phyloP scores from a whole-genome alignment of 2,329 filamentous ascomycete genomes.

The Ramularia endophylla region DNA sequence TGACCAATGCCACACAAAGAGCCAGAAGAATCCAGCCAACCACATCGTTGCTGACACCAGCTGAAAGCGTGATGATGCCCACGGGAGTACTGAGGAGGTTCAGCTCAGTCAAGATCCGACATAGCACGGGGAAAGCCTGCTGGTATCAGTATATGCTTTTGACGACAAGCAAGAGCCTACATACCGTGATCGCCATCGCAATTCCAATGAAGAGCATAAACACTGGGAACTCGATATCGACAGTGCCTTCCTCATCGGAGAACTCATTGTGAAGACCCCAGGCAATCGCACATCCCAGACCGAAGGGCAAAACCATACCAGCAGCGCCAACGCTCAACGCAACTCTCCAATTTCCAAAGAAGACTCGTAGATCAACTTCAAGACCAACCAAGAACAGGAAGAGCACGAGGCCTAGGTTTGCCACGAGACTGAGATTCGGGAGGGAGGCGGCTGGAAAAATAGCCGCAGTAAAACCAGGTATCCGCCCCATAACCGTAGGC shows the following conservation, averaged over 20 bases:
- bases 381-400: constrained; percentile 85
- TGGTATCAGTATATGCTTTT: no score
- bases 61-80: constrained; percentile 81
- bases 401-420: constrained; percentile 75
- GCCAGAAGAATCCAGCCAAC: constrained; percentile 88
- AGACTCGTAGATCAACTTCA: constrained; percentile 75
- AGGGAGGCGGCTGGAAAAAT: constrained; percentile 76
- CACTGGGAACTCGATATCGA: constrained; percentile 55
- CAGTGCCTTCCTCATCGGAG: constrained; percentile 48
- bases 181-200: constrained; percentile 81
- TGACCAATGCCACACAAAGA: constrained; percentile 87
- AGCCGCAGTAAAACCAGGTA: constrained; percentile 67
- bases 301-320: constrained; percentile 79
- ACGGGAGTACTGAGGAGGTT: constrained; percentile 79
- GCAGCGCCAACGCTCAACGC: constrained; percentile 71
- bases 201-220: constrained; percentile 82
- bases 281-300: constrained; percentile 70
- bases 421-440: constrained; percentile 67
- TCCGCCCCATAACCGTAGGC: constrained; percentile 80
- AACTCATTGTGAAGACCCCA: constrained; percentile 77
- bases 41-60: constrained; percentile 89
- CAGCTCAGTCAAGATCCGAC: constrained; percentile 85
- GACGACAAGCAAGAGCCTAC: constrained; percentile 12
- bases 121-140: constrained; percentile 77
- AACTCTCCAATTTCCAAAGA: constrained; percentile 73